These are phyloP conservation scores for Potentilla sterilis DNA, from an alignment of 306 rosid genomes.

Conservation along the genomic window DNA sequence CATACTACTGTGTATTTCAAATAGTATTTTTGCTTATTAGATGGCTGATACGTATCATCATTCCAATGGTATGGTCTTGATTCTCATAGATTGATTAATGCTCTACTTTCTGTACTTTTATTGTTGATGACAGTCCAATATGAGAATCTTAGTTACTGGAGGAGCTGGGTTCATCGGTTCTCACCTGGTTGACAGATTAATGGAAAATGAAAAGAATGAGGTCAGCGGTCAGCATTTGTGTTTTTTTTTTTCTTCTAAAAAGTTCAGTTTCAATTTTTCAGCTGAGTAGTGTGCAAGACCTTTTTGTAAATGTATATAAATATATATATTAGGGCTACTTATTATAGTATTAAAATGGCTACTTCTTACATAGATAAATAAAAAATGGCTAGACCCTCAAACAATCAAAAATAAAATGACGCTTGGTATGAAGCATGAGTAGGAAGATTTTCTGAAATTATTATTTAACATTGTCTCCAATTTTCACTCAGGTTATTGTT, in stretches of 20 bases:
- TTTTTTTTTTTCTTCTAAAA: background rate
- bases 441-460: background rate
- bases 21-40: background rate
- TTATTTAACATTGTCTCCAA: background rate
- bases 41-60: background rate
- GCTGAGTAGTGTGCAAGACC: background rate
- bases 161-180: conserved; percentile 99
- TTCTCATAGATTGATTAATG: conserved; percentile 13
- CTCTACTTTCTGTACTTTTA: background rate
- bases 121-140: conserved; percentile 59
- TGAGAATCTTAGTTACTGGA: conserved; percentile 95
- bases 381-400: background rate
- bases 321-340: background rate
- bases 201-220: conserved; percentile 96
- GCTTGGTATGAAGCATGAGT: background rate
- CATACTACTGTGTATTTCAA: background rate
- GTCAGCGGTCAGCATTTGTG: conserved; percentile 53
- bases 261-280: background rate
- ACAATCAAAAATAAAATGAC: background rate
- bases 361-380: background rate
- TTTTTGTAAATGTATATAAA: background rate
- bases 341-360: background rate
- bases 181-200: conserved; percentile 91
- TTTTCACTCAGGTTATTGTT: conserved; percentile 66
- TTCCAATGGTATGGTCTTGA: background rate